Evolutionary conservation across 306 rosid genomes (phyloP).

Genomic region (Rosa lucieae): DNA sequence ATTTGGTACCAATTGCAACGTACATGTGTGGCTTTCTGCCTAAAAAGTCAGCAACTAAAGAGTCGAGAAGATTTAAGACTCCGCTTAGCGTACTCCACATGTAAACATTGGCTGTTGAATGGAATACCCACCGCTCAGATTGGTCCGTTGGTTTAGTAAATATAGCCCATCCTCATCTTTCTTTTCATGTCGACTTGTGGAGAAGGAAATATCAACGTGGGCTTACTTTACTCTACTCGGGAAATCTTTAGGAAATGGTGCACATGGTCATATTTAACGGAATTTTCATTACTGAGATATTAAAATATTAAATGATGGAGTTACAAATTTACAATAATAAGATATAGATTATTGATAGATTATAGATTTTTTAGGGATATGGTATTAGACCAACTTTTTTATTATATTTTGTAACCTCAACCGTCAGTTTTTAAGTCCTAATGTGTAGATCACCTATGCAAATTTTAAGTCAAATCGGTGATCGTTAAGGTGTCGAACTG

Average conservation of each 20-base stretch:
- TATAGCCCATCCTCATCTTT: not conserved
- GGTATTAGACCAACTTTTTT: too few species aligned
- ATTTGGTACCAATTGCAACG: not conserved
- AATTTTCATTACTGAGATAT: too few species aligned
- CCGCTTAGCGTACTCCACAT: not conserved
- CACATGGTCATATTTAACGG: not conserved
- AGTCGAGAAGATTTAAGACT: too few species aligned
- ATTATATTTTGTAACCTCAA: too few species aligned
- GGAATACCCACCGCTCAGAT: not conserved
- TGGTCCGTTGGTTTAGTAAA: not conserved
- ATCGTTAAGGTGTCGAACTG: too few species aligned
- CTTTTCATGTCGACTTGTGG: not conserved
- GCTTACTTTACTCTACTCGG: not conserved
- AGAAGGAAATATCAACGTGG: not conserved
- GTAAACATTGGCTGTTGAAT: not conserved
- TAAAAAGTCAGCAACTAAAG: not conserved
- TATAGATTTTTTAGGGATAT: too few species aligned
- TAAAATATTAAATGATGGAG: too few species aligned
- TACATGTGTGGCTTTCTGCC: not conserved
- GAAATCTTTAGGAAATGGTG: not conserved
- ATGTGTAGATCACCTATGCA: too few species aligned
- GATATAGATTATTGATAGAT: too few species aligned
- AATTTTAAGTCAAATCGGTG: too few species aligned
- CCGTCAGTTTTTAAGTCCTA: too few species aligned
- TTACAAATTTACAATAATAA: too few species aligned